Evolutionary conservation across 1,284 basidiomycete genomes (phyloP).

Genomic region (Tylopilus sp.): DNA sequence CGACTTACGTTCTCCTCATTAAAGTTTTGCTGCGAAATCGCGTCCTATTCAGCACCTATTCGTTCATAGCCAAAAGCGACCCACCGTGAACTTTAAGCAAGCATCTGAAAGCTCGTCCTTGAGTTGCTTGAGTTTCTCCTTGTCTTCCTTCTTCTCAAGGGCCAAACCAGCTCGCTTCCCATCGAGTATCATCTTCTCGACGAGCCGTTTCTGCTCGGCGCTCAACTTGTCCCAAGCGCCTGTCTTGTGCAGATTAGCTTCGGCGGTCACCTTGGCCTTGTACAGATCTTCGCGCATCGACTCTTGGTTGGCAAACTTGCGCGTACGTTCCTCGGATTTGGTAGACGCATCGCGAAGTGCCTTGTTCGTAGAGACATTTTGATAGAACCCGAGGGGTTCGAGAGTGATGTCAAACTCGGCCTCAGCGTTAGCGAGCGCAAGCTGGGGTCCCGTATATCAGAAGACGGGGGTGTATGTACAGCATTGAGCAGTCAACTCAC

Average conservation of each 20-base stretch:
- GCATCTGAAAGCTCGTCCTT: slow-evolving; percentile 78
- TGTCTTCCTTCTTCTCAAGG: slow-evolving; percentile 68
- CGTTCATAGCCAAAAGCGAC: background rate
- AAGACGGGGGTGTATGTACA: background rate
- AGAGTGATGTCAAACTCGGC: slow-evolving; percentile 60
- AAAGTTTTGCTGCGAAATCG: slow-evolving; percentile 65
- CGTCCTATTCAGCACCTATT: background rate
- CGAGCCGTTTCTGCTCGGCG: slow-evolving; percentile 73
- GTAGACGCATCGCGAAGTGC: slow-evolving; percentile 81
- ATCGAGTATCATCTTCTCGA: slow-evolving; percentile 83
- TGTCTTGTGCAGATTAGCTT: slow-evolving; percentile 71
- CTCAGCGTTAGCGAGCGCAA: slow-evolving; percentile 70
- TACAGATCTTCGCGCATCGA: slow-evolving; percentile 85
- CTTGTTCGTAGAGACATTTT: slow-evolving; percentile 80
- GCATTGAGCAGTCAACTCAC: background rate
- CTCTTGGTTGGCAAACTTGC: slow-evolving; percentile 74
- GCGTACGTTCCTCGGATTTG: slow-evolving; percentile 71
- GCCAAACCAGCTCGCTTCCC: slow-evolving; percentile 80
- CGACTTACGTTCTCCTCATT: slow-evolving; percentile 79
- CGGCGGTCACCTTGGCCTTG: slow-evolving; percentile 72
- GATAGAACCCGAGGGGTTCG: slow-evolving; percentile 80
- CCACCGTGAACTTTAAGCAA: slow-evolving; percentile 81
- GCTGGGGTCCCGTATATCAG: slow-evolving; percentile 31
- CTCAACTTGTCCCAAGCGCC: slow-evolving; percentile 68
- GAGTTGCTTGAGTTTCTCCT: slow-evolving; percentile 65